Conservation (phyloP, 345 rosid species). For the Capsella bursapastoris region DNA sequence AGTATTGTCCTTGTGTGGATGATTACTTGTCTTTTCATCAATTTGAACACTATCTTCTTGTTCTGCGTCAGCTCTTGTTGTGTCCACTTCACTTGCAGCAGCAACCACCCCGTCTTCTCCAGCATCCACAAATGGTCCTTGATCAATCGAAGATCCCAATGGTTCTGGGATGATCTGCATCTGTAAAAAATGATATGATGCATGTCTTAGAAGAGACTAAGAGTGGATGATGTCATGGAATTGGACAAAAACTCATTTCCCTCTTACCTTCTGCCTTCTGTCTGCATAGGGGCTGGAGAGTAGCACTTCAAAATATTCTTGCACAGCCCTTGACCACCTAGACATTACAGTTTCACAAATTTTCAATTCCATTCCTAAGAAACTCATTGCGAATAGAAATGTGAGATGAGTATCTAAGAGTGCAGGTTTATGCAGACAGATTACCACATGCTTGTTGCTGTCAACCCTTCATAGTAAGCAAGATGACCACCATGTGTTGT, state of each 20-base stretch:
- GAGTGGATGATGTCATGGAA: conserved; percentile 4
- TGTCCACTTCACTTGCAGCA: conserved; percentile 51
- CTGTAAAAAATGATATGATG: conserved; percentile 8
- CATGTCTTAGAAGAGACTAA: conserved; percentile 19
- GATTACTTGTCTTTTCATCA: conserved; percentile 43
- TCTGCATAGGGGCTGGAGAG: conserved; percentile 58
- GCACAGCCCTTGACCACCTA: conserved; percentile 87
- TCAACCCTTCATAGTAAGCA: conserved; percentile 85
- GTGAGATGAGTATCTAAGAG: conserved; percentile 11
- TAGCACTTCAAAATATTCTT: conserved; percentile 69
- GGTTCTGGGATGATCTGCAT: conserved; percentile 35
- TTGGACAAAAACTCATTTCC: conserved; percentile 1
- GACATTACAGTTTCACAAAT: conserved; percentile 28
- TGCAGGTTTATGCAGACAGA: background rate
- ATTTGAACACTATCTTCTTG: conserved; percentile 31
- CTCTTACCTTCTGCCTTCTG: conserved; percentile 37
- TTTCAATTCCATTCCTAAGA: background rate
- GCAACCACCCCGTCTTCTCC: conserved; percentile 69
- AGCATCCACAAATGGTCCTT: conserved; percentile 62
- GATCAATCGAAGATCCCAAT: conserved; percentile 63
- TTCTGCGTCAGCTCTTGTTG: conserved; percentile 27
- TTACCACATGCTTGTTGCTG: conserved; percentile 76
- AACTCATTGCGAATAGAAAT: background rate
- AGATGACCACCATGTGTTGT: conserved; percentile 87
- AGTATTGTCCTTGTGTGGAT: conserved; percentile 29